These are phyloP conservation scores for Trichoderma aggressivum DNA, from an alignment of 2,329 filamentous ascomycete species.

Conservation along the genomic window DNA sequence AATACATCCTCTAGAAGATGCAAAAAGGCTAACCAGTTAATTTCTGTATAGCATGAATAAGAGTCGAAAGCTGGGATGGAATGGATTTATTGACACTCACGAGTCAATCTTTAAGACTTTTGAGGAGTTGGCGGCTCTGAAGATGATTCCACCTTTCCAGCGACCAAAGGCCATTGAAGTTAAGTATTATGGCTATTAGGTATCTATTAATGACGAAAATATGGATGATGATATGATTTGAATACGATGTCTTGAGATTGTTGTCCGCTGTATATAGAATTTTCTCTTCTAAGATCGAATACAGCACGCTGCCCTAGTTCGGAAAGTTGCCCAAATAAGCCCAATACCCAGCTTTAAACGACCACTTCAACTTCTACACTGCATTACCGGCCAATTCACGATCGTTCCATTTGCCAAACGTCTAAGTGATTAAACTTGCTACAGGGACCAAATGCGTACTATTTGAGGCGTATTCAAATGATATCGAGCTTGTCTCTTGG, in stretches of 20 bases:
- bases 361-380: neutral
- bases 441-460: no score
- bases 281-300: neutral
- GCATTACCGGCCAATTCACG: no score
- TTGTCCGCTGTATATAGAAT: neutral
- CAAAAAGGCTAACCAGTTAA: neutral
- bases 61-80: slow-evolving; percentile 8
- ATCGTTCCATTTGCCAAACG: no score
- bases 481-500: no score
- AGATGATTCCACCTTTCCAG: slow-evolving; percentile 3
- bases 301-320: neutral
- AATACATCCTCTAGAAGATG: neutral
- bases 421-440: no score
- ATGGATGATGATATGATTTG: neutral
- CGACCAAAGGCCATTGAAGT: neutral
- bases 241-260: neutral
- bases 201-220: neutral
- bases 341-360: neutral
- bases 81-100: neutral
- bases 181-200: neutral
- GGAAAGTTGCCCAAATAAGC: neutral
- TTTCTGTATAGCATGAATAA: neutral
- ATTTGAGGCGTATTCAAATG: no score
- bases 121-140: neutral
- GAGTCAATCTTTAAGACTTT: neutral